phyloP scores from a whole-genome alignment of 176 grass and related monocot species.

The Ensete glaucum region DNA sequence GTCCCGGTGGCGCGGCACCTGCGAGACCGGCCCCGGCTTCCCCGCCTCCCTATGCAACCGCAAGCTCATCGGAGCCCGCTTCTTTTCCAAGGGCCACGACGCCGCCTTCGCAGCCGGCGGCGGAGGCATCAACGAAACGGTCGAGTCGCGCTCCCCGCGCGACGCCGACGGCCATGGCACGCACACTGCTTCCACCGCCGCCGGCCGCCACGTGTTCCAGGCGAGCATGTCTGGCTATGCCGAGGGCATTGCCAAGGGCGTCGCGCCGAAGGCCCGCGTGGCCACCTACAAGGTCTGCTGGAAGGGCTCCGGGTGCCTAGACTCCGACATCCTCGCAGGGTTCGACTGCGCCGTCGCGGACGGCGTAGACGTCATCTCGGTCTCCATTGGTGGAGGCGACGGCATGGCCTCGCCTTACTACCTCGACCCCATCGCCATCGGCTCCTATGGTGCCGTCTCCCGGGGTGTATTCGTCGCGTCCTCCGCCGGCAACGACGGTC shows the following conservation, averaged over 20 bases:
- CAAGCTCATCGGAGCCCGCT: slow-evolving; percentile 79
- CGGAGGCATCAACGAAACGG: slow-evolving; percentile 47
- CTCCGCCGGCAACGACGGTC: slow-evolving; percentile 88
- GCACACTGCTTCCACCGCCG: slow-evolving; percentile 76
- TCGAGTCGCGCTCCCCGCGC: slow-evolving; percentile 69
- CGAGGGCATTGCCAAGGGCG: slow-evolving; percentile 72
- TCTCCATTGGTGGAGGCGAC: slow-evolving; percentile 78
- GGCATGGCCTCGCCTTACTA: slow-evolving; percentile 62
- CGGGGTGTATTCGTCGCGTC: slow-evolving; percentile 75
- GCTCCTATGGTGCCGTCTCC: slow-evolving; percentile 65
- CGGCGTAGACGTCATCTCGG: slow-evolving; percentile 83
- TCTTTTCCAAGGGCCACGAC: slow-evolving; percentile 71
- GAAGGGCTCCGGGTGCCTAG: slow-evolving; percentile 77
- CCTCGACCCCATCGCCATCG: slow-evolving; percentile 80
- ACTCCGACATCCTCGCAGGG: slow-evolving; percentile 89
- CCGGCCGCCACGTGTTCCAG: slow-evolving; percentile 63
- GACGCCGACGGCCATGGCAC: slow-evolving; percentile 91
- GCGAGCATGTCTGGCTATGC: slow-evolving; percentile 85
- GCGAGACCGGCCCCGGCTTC: slow-evolving; percentile 50
- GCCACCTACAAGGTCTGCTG: slow-evolving; percentile 94
- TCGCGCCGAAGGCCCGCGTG: slow-evolving; percentile 80
- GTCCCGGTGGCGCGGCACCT: slow-evolving; percentile 72
- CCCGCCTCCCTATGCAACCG: slow-evolving; percentile 52
- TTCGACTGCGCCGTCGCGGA: slow-evolving; percentile 89
- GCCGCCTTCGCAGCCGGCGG: slow-evolving; percentile 4